These are phyloP conservation scores for Euphorbia celastroides DNA, from an alignment of 441 rosid species.

Conservation along the genomic window DNA sequence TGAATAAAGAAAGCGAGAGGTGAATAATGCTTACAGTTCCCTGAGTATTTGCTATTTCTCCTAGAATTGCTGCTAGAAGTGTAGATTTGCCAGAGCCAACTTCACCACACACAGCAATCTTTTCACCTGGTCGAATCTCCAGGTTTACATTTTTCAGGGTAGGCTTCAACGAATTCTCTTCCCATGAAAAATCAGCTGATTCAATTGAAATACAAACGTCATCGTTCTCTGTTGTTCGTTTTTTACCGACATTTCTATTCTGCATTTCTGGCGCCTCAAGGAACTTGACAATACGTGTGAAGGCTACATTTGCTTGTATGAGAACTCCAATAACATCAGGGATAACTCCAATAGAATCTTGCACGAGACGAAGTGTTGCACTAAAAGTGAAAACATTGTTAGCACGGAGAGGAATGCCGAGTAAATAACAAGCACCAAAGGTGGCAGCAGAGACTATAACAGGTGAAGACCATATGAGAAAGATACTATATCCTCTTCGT, in stretches of 20 bases:
- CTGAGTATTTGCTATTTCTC: constrained; percentile 64
- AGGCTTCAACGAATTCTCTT: constrained; percentile 45
- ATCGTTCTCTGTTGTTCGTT: constrained; percentile 23
- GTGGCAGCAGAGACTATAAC: constrained; percentile 83
- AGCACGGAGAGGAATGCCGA: constrained; percentile 65
- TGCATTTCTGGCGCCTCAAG: constrained; percentile 91
- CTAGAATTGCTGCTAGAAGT: constrained; percentile 81
- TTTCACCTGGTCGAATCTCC: constrained; percentile 56
- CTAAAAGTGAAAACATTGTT: constrained; percentile 92
- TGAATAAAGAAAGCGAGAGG: neutral
- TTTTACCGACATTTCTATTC: constrained; percentile 38
- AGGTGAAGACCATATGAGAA: constrained; percentile 88
- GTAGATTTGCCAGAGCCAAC: constrained; percentile 98
- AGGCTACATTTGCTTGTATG: constrained; percentile 91
- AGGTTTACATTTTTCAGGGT: constrained; percentile 59
- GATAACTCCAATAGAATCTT: constrained; percentile 74
- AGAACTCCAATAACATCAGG: constrained; percentile 88
- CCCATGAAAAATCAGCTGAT: constrained; percentile 82
- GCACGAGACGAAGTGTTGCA: constrained; percentile 83
- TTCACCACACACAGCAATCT: constrained; percentile 93
- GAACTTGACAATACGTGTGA: constrained; percentile 63
- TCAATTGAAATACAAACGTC: constrained; percentile 38
- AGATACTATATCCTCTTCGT: constrained; percentile 49
- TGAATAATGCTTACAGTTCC: constrained; percentile 57
- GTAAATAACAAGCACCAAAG: constrained; percentile 76